A percentile compares a stretch with the other conserved stretches of the same genome.
Conservation (phyloP, 1,139 yeast genomes). For the Debaryomyces sp. region DNA sequence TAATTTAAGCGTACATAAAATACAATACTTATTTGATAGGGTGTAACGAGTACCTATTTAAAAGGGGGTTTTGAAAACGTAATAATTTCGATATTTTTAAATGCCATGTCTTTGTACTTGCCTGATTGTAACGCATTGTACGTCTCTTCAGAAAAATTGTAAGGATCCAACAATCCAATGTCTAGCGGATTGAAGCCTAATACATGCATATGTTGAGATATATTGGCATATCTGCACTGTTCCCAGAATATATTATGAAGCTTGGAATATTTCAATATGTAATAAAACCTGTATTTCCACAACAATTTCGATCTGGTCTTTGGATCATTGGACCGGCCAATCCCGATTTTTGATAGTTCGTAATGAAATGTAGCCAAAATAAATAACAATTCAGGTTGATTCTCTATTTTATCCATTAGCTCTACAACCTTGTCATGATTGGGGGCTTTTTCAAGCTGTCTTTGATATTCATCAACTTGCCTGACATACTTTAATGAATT, state of each 20-base stretch:
- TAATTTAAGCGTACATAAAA: neutral
- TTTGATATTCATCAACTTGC: conserved; percentile 30
- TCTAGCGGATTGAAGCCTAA: conserved; percentile 26
- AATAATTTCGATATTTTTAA: conserved; percentile 24
- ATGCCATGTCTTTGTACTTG: conserved; percentile 25
- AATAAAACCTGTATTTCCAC: conserved; percentile 23
- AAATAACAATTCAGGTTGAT: conserved; percentile 34
- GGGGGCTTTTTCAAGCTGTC: conserved; percentile 21
- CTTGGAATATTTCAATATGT: conserved; percentile 18
- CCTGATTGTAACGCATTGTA: conserved; percentile 32
- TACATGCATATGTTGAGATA: conserved; percentile 36
- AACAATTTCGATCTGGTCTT: conserved; percentile 12
- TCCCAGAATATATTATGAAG: conserved; percentile 47
- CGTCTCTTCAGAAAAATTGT: conserved; percentile 29
- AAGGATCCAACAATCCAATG: conserved; percentile 47
- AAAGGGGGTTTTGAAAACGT: conserved; percentile 20
- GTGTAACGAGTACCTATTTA: neutral
- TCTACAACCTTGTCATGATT: conserved; percentile 23
- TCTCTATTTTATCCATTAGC: conserved; percentile 28
- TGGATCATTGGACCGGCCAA: conserved; percentile 20
- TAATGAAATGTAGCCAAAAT: conserved; percentile 35
- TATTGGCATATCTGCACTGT: conserved; percentile 31
- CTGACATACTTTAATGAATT: conserved; percentile 29
- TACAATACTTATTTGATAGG: too few species aligned
- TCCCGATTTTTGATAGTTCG: conserved; percentile 37